Evolutionary conservation across 2,329 filamentous ascomycete genomes (phyloP).

Genomic region (Setomelanomma holmii): DNA sequence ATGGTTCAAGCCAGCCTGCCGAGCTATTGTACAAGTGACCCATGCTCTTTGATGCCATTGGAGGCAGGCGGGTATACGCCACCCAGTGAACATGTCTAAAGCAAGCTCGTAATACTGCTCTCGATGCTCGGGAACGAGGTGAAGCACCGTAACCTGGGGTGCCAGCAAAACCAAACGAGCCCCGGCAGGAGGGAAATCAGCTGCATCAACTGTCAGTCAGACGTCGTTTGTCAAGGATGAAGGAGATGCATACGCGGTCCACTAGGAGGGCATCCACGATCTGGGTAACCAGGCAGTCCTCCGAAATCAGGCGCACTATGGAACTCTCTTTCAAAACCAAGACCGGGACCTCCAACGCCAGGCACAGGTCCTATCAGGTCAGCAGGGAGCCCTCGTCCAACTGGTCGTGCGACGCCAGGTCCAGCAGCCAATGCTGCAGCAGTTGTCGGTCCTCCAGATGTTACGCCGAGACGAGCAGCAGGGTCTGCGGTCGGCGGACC

Average conservation of each 20-base stretch:
- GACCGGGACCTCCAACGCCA: conserved; percentile 82
- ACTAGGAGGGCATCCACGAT: conserved; percentile 48
- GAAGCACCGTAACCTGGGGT: conserved; percentile 57
- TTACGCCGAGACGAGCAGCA: conserved; percentile 82
- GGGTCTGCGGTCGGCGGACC: conserved; percentile 95
- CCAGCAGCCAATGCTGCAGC: conserved; percentile 70
- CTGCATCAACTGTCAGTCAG: conserved; percentile 35
- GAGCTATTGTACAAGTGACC: background rate
- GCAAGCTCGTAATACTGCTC: too few relatives aligned
- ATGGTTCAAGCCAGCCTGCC: background rate
- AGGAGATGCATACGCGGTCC: conserved; percentile 41
- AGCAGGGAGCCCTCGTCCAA: conserved; percentile 82
- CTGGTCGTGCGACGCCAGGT: conserved; percentile 40
- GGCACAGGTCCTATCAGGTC: conserved; percentile 88
- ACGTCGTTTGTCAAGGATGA: background rate
- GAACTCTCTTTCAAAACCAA: conserved; percentile 59
- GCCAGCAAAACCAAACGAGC: conserved; percentile 55
- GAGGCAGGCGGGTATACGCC: too few relatives aligned
- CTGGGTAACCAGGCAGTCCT: conserved; percentile 41
- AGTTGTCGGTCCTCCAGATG: conserved; percentile 69
- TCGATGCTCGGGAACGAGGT: conserved; percentile 29
- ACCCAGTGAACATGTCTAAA: too few relatives aligned
- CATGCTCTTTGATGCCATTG: background rate
- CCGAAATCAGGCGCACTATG: conserved; percentile 50
- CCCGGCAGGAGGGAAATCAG: conserved; percentile 56